Conservation (phyloP, 495 filamentous ascomycete genomes). For the Friedmanniomyces endolithicus region DNA sequence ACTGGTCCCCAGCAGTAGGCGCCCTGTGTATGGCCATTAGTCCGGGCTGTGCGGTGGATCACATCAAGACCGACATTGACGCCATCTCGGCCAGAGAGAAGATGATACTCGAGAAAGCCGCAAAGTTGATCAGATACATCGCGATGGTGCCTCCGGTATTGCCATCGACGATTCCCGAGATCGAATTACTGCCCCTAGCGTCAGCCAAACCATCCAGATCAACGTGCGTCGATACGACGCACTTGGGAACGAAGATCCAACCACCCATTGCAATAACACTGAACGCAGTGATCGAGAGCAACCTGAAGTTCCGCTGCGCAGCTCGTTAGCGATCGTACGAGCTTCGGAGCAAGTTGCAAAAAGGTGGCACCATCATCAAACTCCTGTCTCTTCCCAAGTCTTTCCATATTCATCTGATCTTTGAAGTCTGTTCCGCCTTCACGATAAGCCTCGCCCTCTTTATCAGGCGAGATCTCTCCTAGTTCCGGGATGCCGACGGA, state of each 20-base stretch:
- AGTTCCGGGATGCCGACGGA: neutral
- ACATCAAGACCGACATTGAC: conserved; percentile 23
- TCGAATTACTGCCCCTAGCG: neutral
- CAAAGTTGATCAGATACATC: conserved; percentile 17
- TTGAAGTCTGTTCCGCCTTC: neutral
- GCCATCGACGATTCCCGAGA: neutral
- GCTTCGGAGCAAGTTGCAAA: too few relatives aligned
- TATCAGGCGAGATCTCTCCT: too few relatives aligned
- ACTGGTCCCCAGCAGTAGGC: conserved; percentile 27
- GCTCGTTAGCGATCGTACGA: too few relatives aligned
- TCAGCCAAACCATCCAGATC: neutral
- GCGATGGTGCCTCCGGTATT: conserved; percentile 6
- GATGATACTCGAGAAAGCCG: conserved; percentile 28
- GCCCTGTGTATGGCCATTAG: neutral
- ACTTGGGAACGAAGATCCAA: conserved; percentile 7
- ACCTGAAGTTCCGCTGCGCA: conserved; percentile 7
- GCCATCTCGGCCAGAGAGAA: conserved; percentile 30
- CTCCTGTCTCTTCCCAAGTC: conserved; percentile 2
- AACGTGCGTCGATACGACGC: neutral
- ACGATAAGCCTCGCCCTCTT: neutral
- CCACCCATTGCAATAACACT: conserved; percentile 4
- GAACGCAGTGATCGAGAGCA: conserved; percentile 5
- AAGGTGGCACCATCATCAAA: neutral
- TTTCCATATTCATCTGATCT: neutral
- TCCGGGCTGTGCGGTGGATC: neutral